phyloP scores from a whole-genome alignment of 352 stramenopile species.

The Phytopythium delawarense region DNA sequence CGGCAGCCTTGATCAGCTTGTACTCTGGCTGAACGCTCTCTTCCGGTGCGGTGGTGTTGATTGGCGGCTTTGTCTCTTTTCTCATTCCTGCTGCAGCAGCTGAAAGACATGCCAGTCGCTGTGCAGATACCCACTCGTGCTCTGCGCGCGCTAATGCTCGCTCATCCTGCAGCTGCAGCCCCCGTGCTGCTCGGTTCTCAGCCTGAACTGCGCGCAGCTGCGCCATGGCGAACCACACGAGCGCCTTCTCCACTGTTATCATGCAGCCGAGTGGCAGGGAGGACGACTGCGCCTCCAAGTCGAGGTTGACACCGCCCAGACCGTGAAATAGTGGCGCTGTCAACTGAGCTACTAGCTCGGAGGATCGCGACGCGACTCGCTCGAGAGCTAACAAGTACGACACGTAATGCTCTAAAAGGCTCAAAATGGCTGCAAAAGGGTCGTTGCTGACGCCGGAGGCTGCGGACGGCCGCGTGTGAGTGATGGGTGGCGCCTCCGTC shows the following conservation, averaged over 20 bases:
- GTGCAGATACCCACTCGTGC: neutral
- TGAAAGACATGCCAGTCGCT: neutral
- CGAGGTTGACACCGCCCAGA: conserved; percentile 20
- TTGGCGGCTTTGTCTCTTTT: neutral
- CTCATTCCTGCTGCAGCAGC: neutral
- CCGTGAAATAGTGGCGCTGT: conserved; percentile 41
- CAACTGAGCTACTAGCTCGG: neutral
- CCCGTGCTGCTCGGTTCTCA: conserved; percentile 21
- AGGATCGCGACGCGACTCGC: conserved; percentile 14
- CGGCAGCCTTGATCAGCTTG: conserved; percentile 12
- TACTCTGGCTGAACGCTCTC: neutral
- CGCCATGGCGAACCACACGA: conserved; percentile 32
- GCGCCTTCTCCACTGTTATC: conserved; percentile 28
- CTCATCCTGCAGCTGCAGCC: conserved; percentile 15
- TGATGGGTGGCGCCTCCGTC: conserved; percentile 32
- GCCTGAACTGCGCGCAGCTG: conserved; percentile 30
- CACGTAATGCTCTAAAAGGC: conserved; percentile 39
- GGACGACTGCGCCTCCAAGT: neutral
- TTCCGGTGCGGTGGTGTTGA: neutral
- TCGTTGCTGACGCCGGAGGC: neutral
- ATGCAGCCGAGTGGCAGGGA: conserved; percentile 13
- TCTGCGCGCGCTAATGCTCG: conserved; percentile 23
- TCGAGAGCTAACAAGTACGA: conserved; percentile 36
- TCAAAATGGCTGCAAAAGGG: conserved; percentile 22
- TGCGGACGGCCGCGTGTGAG: conserved; percentile 13